These are phyloP conservation scores for Yamadazyma kanchanaburiensis DNA, from an alignment of 1,139 yeast genomes.

Conservation along the genomic window DNA sequence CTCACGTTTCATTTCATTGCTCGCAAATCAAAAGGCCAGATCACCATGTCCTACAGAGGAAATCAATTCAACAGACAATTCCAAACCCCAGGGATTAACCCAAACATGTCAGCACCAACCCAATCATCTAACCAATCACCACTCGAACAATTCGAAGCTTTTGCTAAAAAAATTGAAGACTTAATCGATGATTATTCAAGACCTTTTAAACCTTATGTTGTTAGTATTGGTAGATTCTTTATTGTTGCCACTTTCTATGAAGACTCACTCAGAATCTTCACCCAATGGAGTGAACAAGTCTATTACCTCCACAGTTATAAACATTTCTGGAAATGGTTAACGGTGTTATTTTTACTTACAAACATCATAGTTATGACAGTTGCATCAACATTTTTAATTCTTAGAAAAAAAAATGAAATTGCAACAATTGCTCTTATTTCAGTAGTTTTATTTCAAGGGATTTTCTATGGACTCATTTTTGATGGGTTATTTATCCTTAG, in stretches of 20 bases:
- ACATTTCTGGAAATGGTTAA: constrained; percentile 74
- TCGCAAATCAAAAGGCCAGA: constrained; percentile 5
- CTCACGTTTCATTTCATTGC: too few species aligned
- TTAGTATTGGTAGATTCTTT: constrained; percentile 82
- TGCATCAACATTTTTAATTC: constrained; percentile 71
- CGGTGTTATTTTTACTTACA: constrained; percentile 60
- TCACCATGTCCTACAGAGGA: constrained; percentile 32
- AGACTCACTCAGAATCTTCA: constrained; percentile 77
- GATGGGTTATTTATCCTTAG: constrained; percentile 81
- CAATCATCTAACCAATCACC: constrained; percentile 13
- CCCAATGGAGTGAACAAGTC: constrained; percentile 93
- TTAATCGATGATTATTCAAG: constrained; percentile 43
- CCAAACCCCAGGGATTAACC: constrained; percentile 10
- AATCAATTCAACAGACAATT: constrained; percentile 31
- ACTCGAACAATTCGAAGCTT: constrained; percentile 44
- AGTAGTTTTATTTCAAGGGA: constrained; percentile 81
- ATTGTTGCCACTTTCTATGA: constrained; percentile 94
- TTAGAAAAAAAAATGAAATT: constrained; percentile 65
- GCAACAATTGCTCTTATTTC: constrained; percentile 71
- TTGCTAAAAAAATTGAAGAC: constrained; percentile 45
- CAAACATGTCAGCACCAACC: constrained; percentile 12
- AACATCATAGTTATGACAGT: constrained; percentile 70
- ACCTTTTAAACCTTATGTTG: constrained; percentile 69
- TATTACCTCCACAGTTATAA: constrained; percentile 79
- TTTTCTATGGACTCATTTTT: constrained; percentile 83